phyloP scores from a whole-genome alignment of 805 yeast species.

The Kodamaea sagamina region DNA sequence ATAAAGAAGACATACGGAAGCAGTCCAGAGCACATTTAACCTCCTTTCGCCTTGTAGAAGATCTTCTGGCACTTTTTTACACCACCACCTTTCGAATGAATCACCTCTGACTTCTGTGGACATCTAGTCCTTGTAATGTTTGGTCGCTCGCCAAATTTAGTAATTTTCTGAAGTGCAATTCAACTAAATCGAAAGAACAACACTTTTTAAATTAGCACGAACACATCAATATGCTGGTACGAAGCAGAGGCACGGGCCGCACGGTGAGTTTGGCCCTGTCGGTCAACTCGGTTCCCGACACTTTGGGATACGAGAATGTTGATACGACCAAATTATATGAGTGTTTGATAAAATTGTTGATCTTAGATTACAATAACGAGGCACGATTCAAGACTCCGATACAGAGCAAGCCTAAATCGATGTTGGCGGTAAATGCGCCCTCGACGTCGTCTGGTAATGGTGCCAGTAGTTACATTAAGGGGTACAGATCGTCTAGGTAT shows the following conservation, averaged over 20 bases:
- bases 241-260: conserved; percentile 7
- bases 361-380: conserved; percentile 63
- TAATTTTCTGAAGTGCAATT: not conserved
- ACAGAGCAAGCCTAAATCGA: conserved; percentile 8
- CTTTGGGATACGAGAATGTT: conserved; percentile 19
- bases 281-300: conserved; percentile 11
- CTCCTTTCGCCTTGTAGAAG: too few species aligned
- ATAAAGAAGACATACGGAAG: too few species aligned
- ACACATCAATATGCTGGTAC: conserved; percentile 9
- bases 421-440: not conserved
- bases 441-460: not conserved
- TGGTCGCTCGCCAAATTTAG: not conserved
- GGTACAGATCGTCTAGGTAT: conserved; percentile 13
- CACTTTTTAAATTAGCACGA: not conserved
- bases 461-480: conserved; percentile 11
- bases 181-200: not conserved
- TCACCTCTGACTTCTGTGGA: too few species aligned
- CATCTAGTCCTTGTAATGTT: too few species aligned
- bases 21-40: too few species aligned
- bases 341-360: conserved; percentile 53
- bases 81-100: too few species aligned
- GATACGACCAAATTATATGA: conserved; percentile 44
- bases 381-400: conserved; percentile 55
- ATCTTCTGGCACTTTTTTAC: too few species aligned
- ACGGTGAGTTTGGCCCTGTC: conserved; percentile 13